phyloP scores from a whole-genome alignment of 768 basidiomycete genomes.

The Lactarius vividus region DNA sequence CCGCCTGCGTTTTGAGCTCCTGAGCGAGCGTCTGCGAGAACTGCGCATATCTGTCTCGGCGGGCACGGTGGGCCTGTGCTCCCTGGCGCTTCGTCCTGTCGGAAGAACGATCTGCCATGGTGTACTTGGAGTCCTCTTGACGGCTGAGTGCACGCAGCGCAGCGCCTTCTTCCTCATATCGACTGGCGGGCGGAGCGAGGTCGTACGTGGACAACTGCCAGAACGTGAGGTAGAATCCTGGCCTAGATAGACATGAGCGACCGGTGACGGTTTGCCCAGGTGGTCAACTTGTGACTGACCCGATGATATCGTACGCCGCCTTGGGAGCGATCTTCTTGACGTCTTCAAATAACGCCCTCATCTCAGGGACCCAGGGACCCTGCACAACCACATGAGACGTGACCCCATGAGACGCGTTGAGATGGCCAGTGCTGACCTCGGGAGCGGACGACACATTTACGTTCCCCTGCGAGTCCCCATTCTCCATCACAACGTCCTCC shows the following conservation, averaged over 20 bases:
- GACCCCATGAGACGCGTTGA: neutral
- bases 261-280: conserved; percentile 8
- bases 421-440: neutral
- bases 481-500: conserved; percentile 53
- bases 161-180: conserved; percentile 77
- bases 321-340: conserved; percentile 69
- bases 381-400: conserved; percentile 31
- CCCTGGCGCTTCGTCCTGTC: conserved; percentile 59
- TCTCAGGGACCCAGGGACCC: conserved; percentile 79
- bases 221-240: conserved; percentile 92
- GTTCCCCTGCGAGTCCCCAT: conserved; percentile 37
- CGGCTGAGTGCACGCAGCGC: conserved; percentile 58
- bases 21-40: conserved; percentile 57
- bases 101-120: conserved; percentile 66
- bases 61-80: conserved; percentile 55
- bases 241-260: conserved; percentile 44
- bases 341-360: conserved; percentile 71
- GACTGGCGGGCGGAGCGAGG: conserved; percentile 67
- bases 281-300: conserved; percentile 47
- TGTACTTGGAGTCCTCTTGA: conserved; percentile 63
- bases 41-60: conserved; percentile 63
- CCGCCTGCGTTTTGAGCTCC: conserved; percentile 75
- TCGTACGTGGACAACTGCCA: conserved; percentile 97
- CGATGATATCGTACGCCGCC: conserved; percentile 61
- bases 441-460: conserved; percentile 15